Conservation (phyloP, 2,329 filamentous ascomycete species). For the Fusarium sp. region DNA sequence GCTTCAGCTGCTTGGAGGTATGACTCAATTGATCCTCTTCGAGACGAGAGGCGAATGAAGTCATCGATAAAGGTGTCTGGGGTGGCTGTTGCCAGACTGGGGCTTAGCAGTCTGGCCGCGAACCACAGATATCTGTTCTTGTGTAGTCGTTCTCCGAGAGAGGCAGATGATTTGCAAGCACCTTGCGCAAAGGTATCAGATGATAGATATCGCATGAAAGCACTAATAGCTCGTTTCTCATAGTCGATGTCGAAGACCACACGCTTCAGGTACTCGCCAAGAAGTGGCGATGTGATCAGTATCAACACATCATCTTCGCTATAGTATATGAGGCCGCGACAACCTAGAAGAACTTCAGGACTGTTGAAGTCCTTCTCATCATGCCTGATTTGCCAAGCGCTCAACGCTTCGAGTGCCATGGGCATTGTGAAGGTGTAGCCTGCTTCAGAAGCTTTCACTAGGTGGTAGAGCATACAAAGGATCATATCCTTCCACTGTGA, state of each 20-base stretch:
- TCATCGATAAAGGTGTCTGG: neutral
- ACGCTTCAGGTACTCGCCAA: neutral
- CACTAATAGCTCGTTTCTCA: neutral
- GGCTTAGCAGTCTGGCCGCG: neutral
- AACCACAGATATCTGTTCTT: conserved; percentile 10
- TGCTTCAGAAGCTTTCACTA: neutral
- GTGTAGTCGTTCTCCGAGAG: neutral
- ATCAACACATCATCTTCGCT: neutral
- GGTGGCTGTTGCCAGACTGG: neutral
- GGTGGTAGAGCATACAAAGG: neutral
- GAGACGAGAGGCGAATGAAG: neutral
- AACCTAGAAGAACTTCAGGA: neutral
- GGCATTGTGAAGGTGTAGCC: neutral
- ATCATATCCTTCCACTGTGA: neutral
- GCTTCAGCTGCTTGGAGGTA: conserved; percentile 12
- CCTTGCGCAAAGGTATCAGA: neutral
- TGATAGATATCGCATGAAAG: neutral
- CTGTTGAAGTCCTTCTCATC: neutral
- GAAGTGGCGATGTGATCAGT: neutral
- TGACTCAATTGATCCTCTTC: neutral
- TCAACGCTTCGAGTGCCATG: conserved; percentile 2
- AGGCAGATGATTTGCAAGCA: neutral
- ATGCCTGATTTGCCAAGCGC: neutral
- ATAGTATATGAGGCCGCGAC: neutral
- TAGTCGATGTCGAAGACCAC: neutral